Percentiles rank a stretch among this genome's conserved stretches.
Evolutionary conservation across 139 green algal species (phyloP).

Genomic region (Auxenochlorella pyrenoidosa): DNA sequence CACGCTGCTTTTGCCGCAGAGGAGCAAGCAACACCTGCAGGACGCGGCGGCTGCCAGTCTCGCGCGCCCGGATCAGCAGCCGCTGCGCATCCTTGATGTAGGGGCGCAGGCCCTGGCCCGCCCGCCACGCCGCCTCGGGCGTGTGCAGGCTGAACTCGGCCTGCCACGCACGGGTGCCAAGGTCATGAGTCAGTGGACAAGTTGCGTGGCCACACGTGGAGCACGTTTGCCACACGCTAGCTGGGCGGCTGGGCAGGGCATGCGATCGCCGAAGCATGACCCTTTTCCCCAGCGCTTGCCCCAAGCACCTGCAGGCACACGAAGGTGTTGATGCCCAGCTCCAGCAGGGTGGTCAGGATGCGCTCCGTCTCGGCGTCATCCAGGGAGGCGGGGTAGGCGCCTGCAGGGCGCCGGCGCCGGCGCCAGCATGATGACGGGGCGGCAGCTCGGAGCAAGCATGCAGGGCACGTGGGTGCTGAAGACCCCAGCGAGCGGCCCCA

Average conservation of each 20-base stretch:
- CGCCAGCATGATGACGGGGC: background rate
- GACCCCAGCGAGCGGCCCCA: background rate
- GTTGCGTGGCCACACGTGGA: too few relatives aligned
- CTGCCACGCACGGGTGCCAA: constrained; percentile 36
- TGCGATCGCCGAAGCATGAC: too few relatives aligned
- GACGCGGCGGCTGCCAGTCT: constrained; percentile 62
- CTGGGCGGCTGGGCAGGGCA: too few relatives aligned
- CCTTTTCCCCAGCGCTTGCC: too few relatives aligned
- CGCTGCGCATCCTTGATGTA: constrained; percentile 87
- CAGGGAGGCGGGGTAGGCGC: constrained; percentile 69
- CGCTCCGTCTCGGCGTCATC: constrained; percentile 78
- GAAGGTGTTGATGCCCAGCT: constrained; percentile 83
- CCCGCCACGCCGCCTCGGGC: constrained; percentile 71
- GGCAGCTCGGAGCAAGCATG: too few relatives aligned
- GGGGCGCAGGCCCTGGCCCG: constrained; percentile 72
- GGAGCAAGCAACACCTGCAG: constrained; percentile 36
- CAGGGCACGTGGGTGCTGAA: background rate
- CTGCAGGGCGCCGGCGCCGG: background rate
- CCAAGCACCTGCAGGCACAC: constrained; percentile 81
- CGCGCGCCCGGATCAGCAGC: constrained; percentile 71
- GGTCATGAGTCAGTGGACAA: too few relatives aligned
- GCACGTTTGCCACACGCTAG: too few relatives aligned
- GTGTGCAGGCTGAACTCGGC: constrained; percentile 81
- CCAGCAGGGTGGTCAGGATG: constrained; percentile 77
- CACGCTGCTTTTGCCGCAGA: too few relatives aligned